phyloP scores from a whole-genome alignment of 2,329 filamentous ascomycete species.

The Trichoderma koningiopsis region DNA sequence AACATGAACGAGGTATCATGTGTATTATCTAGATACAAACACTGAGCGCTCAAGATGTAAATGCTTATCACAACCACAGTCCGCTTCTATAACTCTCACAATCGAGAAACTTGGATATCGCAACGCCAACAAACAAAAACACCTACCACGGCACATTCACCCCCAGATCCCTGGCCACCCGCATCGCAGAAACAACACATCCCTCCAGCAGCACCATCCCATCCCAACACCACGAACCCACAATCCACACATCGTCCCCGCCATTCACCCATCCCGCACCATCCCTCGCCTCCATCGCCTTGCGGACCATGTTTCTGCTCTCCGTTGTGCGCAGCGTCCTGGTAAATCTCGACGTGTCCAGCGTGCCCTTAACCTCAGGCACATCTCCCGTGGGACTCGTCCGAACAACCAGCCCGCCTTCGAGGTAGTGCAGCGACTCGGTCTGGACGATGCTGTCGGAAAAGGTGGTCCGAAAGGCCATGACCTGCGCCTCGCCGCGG shows the following conservation, averaged over 20 bases:
- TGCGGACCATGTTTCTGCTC: conserved; percentile 51
- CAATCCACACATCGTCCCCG: conserved; percentile 55
- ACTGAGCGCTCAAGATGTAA: neutral
- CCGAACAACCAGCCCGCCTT: conserved; percentile 54
- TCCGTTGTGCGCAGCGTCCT: conserved; percentile 53
- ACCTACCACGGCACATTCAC: conserved; percentile 46
- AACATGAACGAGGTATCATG: neutral
- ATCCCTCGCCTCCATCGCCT: conserved; percentile 42
- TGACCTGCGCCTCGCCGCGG: conserved; percentile 35
- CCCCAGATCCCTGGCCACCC: conserved; percentile 54
- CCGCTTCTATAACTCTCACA: neutral
- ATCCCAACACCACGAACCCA: conserved; percentile 66
- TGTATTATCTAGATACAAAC: neutral
- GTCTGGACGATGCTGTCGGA: conserved; percentile 40
- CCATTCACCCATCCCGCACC: conserved; percentile 52
- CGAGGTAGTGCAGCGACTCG: conserved; percentile 56
- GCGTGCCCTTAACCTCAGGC: conserved; percentile 42
- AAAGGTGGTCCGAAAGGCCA: conserved; percentile 43
- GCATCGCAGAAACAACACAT: conserved; percentile 60
- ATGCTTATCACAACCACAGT: neutral
- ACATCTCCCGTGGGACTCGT: conserved; percentile 49
- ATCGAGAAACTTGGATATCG: neutral
- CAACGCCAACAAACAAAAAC: neutral
- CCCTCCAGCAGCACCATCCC: conserved; percentile 65
- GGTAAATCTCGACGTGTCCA: conserved; percentile 53